phyloP scores from a whole-genome alignment of 2,329 filamentous ascomycete species.

The Phyllosticta citribraziliensis region DNA sequence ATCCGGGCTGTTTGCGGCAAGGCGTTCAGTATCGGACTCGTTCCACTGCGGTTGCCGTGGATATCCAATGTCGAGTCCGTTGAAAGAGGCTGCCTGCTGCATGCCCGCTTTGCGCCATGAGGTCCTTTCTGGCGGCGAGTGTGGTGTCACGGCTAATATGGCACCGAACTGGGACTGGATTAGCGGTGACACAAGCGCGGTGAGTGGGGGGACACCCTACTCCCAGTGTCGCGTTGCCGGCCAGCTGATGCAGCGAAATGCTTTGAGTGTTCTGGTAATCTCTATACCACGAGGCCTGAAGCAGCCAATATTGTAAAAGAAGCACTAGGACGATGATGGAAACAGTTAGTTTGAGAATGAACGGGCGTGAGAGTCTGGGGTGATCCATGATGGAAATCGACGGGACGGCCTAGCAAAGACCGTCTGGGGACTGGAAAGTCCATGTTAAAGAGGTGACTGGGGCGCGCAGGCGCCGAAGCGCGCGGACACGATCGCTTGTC shows the following conservation, averaged over 20 bases:
- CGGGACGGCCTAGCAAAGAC: neutral
- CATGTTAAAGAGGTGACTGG: neutral
- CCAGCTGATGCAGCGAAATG: neutral
- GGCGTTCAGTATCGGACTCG: neutral
- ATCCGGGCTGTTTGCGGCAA: neutral
- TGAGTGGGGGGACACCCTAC: neutral
- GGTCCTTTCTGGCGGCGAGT: neutral
- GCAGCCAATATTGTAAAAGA: neutral
- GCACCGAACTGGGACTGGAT: slow-evolving; percentile 1
- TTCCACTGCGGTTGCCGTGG: neutral
- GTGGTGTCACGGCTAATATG: slow-evolving; percentile 4
- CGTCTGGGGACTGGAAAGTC: neutral
- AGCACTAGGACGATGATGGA: neutral
- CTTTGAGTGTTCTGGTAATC: neutral
- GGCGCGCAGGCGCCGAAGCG: neutral
- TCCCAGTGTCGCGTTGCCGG: neutral
- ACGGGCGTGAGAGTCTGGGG: neutral
- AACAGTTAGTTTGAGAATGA: neutral
- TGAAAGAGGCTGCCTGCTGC: slow-evolving; percentile 3
- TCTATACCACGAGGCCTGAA: neutral
- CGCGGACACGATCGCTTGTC: neutral
- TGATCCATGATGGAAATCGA: neutral
- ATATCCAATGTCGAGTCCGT: slow-evolving; percentile 6
- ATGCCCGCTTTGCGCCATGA: slow-evolving; percentile 7
- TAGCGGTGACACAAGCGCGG: neutral